Percentiles rank a stretch among this genome's conserved stretches.
These are phyloP conservation scores for Kitagawia praeruptora DNA, from an alignment of 129 eudicot species.

Conservation along the genomic window DNA sequence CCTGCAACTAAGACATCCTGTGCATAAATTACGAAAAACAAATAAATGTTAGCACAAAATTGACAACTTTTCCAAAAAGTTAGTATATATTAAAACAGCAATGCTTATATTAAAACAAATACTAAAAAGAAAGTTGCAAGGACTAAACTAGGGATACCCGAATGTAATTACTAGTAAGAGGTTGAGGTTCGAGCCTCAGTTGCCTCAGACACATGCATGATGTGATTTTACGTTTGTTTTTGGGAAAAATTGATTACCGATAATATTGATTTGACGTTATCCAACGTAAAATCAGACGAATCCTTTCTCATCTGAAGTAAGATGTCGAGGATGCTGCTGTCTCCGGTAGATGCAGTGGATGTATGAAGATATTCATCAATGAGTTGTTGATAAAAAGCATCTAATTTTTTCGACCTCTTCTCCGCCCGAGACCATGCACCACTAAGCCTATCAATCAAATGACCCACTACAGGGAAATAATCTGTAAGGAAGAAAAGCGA, in stretches of 20 bases:
- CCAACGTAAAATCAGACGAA: slow-evolving; percentile 3
- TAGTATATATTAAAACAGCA: too few relatives aligned
- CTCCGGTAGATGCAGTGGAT: background rate
- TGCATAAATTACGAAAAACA: background rate
- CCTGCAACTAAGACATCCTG: slow-evolving; percentile 5
- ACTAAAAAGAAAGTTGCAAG: too few relatives aligned
- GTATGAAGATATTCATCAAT: slow-evolving; percentile 17
- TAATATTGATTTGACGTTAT: slow-evolving; percentile 16
- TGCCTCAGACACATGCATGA: too few relatives aligned
- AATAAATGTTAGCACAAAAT: too few relatives aligned
- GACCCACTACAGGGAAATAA: slow-evolving; percentile 13
- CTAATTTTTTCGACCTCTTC: background rate
- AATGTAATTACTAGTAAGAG: too few relatives aligned
- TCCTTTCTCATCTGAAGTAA: slow-evolving; percentile 8
- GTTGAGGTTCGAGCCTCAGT: too few relatives aligned
- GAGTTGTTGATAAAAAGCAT: slow-evolving; percentile 10
- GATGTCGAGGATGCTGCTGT: slow-evolving; percentile 6
- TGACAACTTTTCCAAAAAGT: too few relatives aligned
- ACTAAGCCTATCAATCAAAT: slow-evolving; percentile 12
- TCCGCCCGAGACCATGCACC: background rate
- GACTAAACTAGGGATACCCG: too few relatives aligned
- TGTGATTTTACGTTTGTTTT: too few relatives aligned
- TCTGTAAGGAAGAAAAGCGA: background rate
- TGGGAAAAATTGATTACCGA: background rate
- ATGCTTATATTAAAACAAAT: too few relatives aligned